phyloP scores from a whole-genome alignment of 805 yeast genomes.

The Metschnikowia lochheadii region DNA sequence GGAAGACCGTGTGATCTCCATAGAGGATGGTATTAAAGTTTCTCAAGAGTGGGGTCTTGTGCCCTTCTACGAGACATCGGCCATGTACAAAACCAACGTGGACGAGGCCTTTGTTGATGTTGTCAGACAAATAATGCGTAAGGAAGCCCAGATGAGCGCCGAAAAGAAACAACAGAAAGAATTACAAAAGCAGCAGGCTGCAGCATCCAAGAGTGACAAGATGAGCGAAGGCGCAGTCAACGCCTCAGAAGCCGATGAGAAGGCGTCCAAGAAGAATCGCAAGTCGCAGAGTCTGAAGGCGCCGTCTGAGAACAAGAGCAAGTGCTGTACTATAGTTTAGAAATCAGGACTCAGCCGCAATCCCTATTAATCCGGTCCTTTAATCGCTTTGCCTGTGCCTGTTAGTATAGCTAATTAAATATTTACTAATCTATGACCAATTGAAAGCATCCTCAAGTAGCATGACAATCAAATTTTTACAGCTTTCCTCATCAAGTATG shows the following conservation, averaged over 20 bases:
- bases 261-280: slow-evolving; percentile 9
- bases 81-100: slow-evolving; percentile 84
- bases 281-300: slow-evolving; percentile 12
- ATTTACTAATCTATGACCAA: background rate
- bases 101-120: slow-evolving; percentile 88
- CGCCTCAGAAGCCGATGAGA: slow-evolving; percentile 8
- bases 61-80: slow-evolving; percentile 90
- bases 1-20: slow-evolving; percentile 67
- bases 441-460: background rate
- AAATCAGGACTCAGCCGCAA: background rate
- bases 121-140: slow-evolving; percentile 82
- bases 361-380: background rate
- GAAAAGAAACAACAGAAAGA: slow-evolving; percentile 44
- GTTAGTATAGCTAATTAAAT: background rate
- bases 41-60: slow-evolving; percentile 85
- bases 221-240: slow-evolving; percentile 1
- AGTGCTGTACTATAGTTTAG: slow-evolving; percentile 18
- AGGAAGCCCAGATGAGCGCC: slow-evolving; percentile 49
- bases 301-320: slow-evolving; percentile 10
- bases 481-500: too few relatives aligned
- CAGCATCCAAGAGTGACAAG: slow-evolving; percentile 8
- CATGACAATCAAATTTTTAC: too few relatives aligned
- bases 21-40: slow-evolving; percentile 78
- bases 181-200: slow-evolving; percentile 35
- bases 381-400: background rate